Percentiles rank a stretch among this genome's conserved stretches.
Conservation (phyloP, 495 filamentous ascomycete species). For the Neurospora sp. region DNA sequence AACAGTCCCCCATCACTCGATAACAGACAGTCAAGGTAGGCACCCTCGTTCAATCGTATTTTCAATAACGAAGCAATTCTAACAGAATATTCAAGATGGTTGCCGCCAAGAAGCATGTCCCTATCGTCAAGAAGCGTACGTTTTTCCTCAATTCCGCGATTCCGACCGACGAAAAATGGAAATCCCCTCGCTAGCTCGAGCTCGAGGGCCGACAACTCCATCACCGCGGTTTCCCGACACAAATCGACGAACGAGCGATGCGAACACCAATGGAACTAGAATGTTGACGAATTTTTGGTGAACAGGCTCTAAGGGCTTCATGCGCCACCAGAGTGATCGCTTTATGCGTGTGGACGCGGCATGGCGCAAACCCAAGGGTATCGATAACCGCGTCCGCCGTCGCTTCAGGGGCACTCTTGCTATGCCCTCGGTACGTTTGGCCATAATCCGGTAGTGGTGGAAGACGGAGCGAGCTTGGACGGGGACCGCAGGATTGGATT, state of each 20-base stretch:
- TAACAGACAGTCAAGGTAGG: constrained; percentile 40
- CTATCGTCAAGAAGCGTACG: constrained; percentile 99
- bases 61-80: constrained; percentile 15
- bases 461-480: neutral
- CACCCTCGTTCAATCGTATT: constrained; percentile 1
- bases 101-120: constrained; percentile 95
- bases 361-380: constrained; percentile 99
- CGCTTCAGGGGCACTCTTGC: constrained; percentile 89
- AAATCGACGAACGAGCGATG: neutral
- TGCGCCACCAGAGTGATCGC: constrained; percentile 91
- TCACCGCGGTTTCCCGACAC: neutral
- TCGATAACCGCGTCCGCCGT: constrained; percentile 74
- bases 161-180: constrained; percentile 9
- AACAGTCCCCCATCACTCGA: constrained; percentile 30
- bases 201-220: constrained; percentile 1
- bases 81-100: constrained; percentile 62
- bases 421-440: constrained; percentile 88
- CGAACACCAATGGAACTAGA: constrained; percentile 4
- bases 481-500: neutral
- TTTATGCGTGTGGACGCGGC: constrained; percentile 78
- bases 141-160: constrained; percentile 17
- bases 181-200: constrained; percentile 2
- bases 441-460: neutral
- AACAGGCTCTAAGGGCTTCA: constrained; percentile 78
- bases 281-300: constrained; percentile 18